phyloP scores from a whole-genome alignment of 2,329 filamentous ascomycete genomes.

The Trichoderma gracile region DNA sequence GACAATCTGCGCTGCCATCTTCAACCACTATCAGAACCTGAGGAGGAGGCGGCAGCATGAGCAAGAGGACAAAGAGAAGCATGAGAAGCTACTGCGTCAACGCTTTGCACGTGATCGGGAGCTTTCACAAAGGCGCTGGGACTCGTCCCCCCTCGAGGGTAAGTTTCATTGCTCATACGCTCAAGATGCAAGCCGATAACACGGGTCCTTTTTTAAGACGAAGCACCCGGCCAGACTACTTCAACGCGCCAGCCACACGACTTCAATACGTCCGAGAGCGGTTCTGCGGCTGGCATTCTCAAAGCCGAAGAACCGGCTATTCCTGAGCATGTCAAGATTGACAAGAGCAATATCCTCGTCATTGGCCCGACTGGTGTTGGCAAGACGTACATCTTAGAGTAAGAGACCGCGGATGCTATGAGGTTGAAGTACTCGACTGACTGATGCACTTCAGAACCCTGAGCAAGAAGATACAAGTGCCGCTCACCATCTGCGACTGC shows the following conservation, averaged over 20 bases:
- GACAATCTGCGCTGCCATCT: constrained; percentile 87
- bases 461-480: constrained; percentile 89
- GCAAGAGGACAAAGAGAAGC: constrained; percentile 56
- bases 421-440: constrained; percentile 6
- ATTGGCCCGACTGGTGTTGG: constrained; percentile 92
- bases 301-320: constrained; percentile 48
- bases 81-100: constrained; percentile 70
- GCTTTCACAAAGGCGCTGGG: constrained; percentile 53
- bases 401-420: constrained; percentile 32
- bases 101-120: constrained; percentile 69
- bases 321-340: constrained; percentile 67
- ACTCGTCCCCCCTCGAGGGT: constrained; percentile 80
- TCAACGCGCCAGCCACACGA: constrained; percentile 47
- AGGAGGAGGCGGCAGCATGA: constrained; percentile 78
- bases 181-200: constrained; percentile 4
- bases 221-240: constrained; percentile 55
- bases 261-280: constrained; percentile 34
- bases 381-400: constrained; percentile 89
- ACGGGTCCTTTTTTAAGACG: constrained; percentile 44
- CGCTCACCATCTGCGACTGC: constrained; percentile 93
- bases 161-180: constrained; percentile 34
- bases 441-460: constrained; percentile 65
- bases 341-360: constrained; percentile 92
- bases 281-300: constrained; percentile 48
- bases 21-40: constrained; percentile 93